Base-by-base conservation (phyloP, 2,329 filamentous ascomycete genomes). In the Neopestalotiopsis clavispora region DNA sequence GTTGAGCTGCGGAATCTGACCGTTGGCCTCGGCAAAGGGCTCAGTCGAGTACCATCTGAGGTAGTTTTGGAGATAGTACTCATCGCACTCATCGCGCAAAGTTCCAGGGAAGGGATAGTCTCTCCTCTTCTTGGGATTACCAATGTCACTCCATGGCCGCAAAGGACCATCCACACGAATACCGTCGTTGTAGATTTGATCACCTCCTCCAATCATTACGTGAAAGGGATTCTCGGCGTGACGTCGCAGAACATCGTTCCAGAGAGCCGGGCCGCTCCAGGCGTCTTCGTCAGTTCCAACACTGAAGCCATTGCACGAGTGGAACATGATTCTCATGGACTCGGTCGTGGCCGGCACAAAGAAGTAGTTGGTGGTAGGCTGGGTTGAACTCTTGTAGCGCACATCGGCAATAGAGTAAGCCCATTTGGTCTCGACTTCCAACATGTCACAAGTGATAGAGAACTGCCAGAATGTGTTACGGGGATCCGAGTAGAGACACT, bases 291-390 rank as follows among this genome's bases (percentile, higher is more conserved):
- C 75, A 9, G 78, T 95, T 67, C 92, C 93, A 52, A 96, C 87
- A 73, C 93, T 95, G 83, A 99, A 99, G 17, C 96, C 97, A 80
- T 99, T 99, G 83, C 96, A 98, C 68, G 94, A 97, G 83, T 98
- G 93, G 81, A 98, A 99, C 94, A 98, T 97, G 77, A 98, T 93
- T 78, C 97, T 94, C 95, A 99, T 98, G 4, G 93, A 93, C 80
- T 98, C 91, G 59, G 90, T 89, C 69, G 86, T 85, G 13, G 93
- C 94, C 13, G 96, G 95, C 4, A 98, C 89, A 85, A 92, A 97
- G 81, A 99, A 99, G 64, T 73, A 89, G 82, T 86, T 97, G 83
- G 79, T 81, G 69, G 82, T 84, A 6, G 85, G 84, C 77, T 89
- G 88, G 71, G 84, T 84, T 52, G 84, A 81, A 72, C 87, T 87